Percentiles rank a stretch among this genome's conserved stretches.
These are phyloP conservation scores for Candida bentonensis DNA, from an alignment of 805 yeast species.

Conservation along the genomic window DNA sequence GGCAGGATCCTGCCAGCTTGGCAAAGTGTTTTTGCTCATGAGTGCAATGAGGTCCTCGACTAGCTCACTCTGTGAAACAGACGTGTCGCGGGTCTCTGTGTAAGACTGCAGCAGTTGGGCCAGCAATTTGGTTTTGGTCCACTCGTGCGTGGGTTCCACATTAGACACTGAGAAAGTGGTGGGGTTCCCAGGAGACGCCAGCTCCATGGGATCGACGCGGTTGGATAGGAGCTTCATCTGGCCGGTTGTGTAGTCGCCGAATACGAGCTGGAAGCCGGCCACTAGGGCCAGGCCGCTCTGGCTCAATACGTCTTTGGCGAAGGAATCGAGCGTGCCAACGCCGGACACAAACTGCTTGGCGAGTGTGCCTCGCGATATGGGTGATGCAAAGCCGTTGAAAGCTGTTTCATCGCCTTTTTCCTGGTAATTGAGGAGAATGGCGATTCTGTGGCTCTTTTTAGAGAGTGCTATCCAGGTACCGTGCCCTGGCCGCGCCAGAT, in stretches of 20 bases:
- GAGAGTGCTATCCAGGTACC: constrained; percentile 90
- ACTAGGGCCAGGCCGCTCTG: constrained; percentile 6
- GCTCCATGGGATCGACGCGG: constrained; percentile 1
- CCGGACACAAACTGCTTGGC: constrained; percentile 33
- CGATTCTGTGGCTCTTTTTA: constrained; percentile 38
- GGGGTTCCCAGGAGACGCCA: constrained; percentile 6
- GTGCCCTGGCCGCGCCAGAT: constrained; percentile 53
- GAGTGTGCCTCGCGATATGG: constrained; percentile 39
- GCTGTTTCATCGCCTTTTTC: constrained; percentile 26
- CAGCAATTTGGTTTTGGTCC: constrained; percentile 62
- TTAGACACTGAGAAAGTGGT: constrained; percentile 51
- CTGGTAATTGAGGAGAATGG: constrained; percentile 64
- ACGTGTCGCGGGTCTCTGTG: neutral
- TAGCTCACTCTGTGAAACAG: constrained; percentile 20
- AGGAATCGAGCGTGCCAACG: constrained; percentile 24
- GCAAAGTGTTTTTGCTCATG: constrained; percentile 33
- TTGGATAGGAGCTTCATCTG: constrained; percentile 8
- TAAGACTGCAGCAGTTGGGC: constrained; percentile 24
- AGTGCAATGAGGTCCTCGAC: constrained; percentile 39
- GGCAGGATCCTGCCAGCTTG: constrained; percentile 20
- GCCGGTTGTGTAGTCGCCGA: constrained; percentile 8
- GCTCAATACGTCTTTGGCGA: constrained; percentile 27
- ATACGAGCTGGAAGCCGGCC: constrained; percentile 20
- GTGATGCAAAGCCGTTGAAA: constrained; percentile 8
- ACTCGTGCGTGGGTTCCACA: constrained; percentile 35